Base-by-base conservation (phyloP, 805 yeast genomes). In the Starmerella davenportii region DNA sequence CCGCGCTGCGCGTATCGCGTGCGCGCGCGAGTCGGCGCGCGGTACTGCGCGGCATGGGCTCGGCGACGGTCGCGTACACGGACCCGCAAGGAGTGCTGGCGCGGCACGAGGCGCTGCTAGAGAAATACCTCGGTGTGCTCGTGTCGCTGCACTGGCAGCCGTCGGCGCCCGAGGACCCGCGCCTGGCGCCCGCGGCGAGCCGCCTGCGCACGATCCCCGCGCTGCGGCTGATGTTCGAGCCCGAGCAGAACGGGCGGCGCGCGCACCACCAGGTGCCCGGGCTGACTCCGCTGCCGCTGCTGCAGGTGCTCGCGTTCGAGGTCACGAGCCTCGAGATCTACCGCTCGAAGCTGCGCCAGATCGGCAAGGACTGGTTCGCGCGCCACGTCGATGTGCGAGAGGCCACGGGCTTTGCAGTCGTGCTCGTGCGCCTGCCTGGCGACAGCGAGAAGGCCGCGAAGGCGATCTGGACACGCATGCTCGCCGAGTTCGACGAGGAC, bases 311-410 rank as follows among this genome's bases (percentile, higher is more conserved):
- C 62, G 69, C 85, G 40, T 65, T 87, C 5, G 68, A 68, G 39
- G 70, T 76, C 43, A 73, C 70, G 4, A 70, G 69, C 33, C 55
- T 77, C 16, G 96, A 87, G 14, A 70, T 70, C 1, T 87, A 87
- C 55, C 64, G 92, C 43, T 56, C 77, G 0, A 79, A 76, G 50
- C 82, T 79, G 1, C 68, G 98, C 30, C 93, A 93, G 1, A 61
- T 82, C 46, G 71, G 85, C 18, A 68, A 66, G 35, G 90, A 78
- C 47, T 90, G 98, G 96, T 61, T 79, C 20, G 62, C 66, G 34
- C 62, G 30, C 51, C 64, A 38, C 48, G 63, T 33, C 48, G 62
- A 45, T 48, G 61, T 42, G 40, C 59, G 52, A 37, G 69, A 39
- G 34, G 65, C 69, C 2, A 68, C 76, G 8, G 75, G 73, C 36